Conservation (phyloP, 2,329 filamentous ascomycete species). For the Dryadomyces sulphureus region DNA sequence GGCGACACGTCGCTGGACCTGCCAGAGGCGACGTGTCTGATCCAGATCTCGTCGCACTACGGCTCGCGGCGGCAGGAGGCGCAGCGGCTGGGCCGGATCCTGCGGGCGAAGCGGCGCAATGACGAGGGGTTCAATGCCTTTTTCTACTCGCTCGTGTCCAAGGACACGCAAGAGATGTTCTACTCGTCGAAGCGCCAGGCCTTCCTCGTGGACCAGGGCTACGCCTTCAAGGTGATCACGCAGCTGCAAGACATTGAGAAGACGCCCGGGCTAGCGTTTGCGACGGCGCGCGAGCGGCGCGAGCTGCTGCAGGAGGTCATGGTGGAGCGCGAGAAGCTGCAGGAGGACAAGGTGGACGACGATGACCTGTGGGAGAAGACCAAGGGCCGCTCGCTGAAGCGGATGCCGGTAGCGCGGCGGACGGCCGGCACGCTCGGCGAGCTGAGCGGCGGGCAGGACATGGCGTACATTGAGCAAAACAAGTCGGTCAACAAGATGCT, state of each 20-base stretch:
- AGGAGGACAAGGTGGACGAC: constrained; percentile 14
- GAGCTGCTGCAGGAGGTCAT: constrained; percentile 82
- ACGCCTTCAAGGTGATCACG: constrained; percentile 98
- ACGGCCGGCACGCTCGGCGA: constrained; percentile 78
- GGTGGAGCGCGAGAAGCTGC: constrained; percentile 47
- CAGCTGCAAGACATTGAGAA: constrained; percentile 83
- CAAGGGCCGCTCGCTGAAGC: constrained; percentile 9
- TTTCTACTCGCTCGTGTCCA: constrained; percentile 94
- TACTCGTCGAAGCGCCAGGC: constrained; percentile 95
- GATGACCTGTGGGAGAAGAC: constrained; percentile 22
- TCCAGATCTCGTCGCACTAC: constrained; percentile 95
- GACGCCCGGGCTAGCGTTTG: constrained; percentile 66
- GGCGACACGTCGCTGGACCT: constrained; percentile 96
- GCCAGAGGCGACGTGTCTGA: constrained; percentile 89
- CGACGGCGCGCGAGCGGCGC: constrained; percentile 62
- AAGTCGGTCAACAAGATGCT: constrained; percentile 54
- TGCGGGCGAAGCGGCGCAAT: constrained; percentile 87
- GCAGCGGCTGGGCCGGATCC: constrained; percentile 80
- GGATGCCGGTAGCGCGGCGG: constrained; percentile 41
- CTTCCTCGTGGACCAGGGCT: constrained; percentile 94
- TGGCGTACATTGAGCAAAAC: constrained; percentile 89
- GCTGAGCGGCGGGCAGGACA: constrained; percentile 81
- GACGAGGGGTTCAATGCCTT: constrained; percentile 99
- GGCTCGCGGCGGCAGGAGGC: constrained; percentile 94
- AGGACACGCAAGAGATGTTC: constrained; percentile 96